Percentiles rank a stretch among this genome's conserved stretches.
Conservation (phyloP, 108 stramenopile species). For the Pseudonitzschia multiseries region DNA sequence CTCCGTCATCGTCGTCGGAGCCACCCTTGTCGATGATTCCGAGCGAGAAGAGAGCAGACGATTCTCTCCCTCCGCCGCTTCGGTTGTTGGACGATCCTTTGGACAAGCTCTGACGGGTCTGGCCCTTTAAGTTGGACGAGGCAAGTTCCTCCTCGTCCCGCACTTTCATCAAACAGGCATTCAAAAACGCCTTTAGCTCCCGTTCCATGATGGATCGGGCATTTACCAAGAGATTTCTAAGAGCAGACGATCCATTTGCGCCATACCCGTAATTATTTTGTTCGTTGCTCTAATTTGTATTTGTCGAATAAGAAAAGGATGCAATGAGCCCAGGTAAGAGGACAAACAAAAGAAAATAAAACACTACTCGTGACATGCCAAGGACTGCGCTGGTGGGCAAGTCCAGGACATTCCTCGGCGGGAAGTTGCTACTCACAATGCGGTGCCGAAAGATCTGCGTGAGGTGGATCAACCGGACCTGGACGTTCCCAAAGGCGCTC, state of each 20-base stretch:
- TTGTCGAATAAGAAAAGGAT: too few relatives aligned
- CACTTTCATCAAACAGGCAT: constrained; percentile 63
- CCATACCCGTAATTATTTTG: constrained; percentile 23
- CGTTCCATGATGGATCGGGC: constrained; percentile 72
- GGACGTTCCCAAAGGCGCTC: constrained; percentile 76
- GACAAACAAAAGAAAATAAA: not conserved
- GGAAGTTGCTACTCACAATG: constrained; percentile 62
- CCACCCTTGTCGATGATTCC: constrained; percentile 44
- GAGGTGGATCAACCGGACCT: constrained; percentile 76
- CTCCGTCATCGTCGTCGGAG: constrained; percentile 19
- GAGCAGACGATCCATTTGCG: constrained; percentile 47
- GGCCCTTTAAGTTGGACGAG: not conserved
- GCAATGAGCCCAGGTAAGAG: not conserved
- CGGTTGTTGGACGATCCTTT: constrained; percentile 5
- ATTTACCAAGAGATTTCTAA: constrained; percentile 54
- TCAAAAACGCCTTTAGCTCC: constrained; percentile 74
- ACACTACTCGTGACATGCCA: not conserved
- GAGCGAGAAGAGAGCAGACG: constrained; percentile 10
- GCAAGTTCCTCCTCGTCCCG: constrained; percentile 16
- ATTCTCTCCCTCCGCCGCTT: constrained; percentile 11
- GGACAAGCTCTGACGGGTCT: constrained; percentile 14
- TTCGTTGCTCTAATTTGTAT: constrained; percentile 14
- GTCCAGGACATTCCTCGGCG: too few relatives aligned
- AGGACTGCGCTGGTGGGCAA: too few relatives aligned
- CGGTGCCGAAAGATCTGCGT: constrained; percentile 83